Conservation (phyloP, 2,329 filamentous ascomycete genomes). For the Davidsoniella virescens region DNA sequence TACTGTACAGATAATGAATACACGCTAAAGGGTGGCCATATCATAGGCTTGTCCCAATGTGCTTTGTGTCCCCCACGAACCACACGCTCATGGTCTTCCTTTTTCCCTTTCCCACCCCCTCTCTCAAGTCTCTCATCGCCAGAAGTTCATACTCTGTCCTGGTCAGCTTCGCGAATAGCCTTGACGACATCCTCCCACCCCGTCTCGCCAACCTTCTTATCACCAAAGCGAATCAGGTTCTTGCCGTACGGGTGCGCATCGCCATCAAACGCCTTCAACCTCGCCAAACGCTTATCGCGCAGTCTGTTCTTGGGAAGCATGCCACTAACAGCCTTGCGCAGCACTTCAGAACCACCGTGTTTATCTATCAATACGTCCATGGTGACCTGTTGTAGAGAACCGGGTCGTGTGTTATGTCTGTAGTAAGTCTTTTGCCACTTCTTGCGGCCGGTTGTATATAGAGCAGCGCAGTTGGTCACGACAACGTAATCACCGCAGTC, state of each 20-base stretch:
- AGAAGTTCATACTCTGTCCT: constrained; percentile 30
- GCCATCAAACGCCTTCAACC: constrained; percentile 95
- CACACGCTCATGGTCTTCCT: background rate
- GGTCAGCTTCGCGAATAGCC: constrained; percentile 33
- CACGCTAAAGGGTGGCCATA: constrained; percentile 6
- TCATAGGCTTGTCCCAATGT: background rate
- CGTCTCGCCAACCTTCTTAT: constrained; percentile 34
- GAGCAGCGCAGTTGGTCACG: constrained; percentile 70
- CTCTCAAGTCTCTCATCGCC: background rate
- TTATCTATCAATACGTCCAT: constrained; percentile 94
- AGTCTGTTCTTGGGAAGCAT: constrained; percentile 97
- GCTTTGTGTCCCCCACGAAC: background rate
- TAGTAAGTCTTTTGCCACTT: constrained; percentile 91
- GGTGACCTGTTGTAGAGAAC: constrained; percentile 69
- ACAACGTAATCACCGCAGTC: constrained; percentile 99
- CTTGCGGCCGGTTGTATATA: constrained; percentile 85
- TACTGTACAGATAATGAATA: constrained; percentile 13
- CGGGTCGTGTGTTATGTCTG: constrained; percentile 79
- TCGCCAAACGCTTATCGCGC: constrained; percentile 68
- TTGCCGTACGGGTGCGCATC: constrained; percentile 75
- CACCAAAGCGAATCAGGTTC: constrained; percentile 64
- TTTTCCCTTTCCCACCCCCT: background rate
- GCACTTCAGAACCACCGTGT: constrained; percentile 79
- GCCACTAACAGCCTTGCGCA: constrained; percentile 81
- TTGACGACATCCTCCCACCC: constrained; percentile 37